Conservation (phyloP, 371 early-diverging fungal species). For the Saksenaea oblongispora region DNA sequence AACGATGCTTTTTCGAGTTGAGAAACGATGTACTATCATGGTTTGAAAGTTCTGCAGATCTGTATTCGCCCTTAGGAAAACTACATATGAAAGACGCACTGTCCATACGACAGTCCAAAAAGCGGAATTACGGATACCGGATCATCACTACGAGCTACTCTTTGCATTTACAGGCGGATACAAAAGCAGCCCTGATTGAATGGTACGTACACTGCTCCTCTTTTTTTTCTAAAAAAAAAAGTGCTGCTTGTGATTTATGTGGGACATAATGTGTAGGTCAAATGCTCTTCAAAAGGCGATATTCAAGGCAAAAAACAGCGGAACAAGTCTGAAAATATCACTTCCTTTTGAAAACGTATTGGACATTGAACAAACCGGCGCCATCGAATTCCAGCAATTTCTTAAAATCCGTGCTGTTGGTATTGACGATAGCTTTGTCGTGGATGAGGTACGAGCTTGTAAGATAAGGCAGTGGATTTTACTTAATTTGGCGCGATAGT, state of each 20-base stretch:
- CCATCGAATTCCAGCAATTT: constrained; percentile 61
- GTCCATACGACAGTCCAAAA: constrained; percentile 51
- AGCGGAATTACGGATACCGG: constrained; percentile 55
- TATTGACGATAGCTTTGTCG: constrained; percentile 57
- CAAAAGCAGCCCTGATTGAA: constrained; percentile 49
- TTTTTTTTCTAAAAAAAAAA: too few relatives aligned
- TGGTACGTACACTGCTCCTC: constrained; percentile 37
- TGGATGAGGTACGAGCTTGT: constrained; percentile 59
- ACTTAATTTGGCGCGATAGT: constrained; percentile 35
- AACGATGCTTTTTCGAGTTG: constrained; percentile 72
- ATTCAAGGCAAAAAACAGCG: constrained; percentile 64
- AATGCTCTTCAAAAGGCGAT: constrained; percentile 64
- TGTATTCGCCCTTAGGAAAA: constrained; percentile 69
- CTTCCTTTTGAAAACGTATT: constrained; percentile 60
- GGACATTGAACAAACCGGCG: constrained; percentile 59
- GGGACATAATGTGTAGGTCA: constrained; percentile 32
- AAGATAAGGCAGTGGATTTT: neutral
- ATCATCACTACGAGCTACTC: constrained; percentile 57
- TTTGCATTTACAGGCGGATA: constrained; percentile 61
- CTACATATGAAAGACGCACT: constrained; percentile 70
- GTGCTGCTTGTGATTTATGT: neutral
- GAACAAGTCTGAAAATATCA: constrained; percentile 63
- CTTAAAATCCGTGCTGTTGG: constrained; percentile 64
- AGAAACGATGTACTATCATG: constrained; percentile 64
- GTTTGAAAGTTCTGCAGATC: constrained; percentile 64